Conservation (phyloP, 257 asterid species). For the Fraxinus americana region DNA sequence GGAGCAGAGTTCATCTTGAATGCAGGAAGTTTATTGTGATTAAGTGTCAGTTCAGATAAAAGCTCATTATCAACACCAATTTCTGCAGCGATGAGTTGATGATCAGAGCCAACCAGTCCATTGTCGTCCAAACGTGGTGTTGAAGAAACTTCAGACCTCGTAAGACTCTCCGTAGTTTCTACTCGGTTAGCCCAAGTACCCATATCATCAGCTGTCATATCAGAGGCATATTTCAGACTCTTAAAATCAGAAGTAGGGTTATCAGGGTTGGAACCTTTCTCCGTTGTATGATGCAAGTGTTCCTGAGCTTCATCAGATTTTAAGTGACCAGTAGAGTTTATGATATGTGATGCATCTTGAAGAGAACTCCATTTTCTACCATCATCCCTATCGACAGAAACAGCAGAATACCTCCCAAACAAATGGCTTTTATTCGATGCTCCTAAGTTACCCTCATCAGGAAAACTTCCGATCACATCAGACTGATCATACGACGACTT, state of each 20-base stretch:
- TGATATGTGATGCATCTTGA: conserved; percentile 47
- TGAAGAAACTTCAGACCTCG: conserved; percentile 47
- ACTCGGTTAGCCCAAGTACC: conserved; percentile 39
- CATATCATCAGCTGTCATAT: conserved; percentile 45
- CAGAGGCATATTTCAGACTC: conserved; percentile 48
- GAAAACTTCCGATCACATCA: conserved; percentile 81
- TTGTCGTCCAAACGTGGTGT: conserved; percentile 53
- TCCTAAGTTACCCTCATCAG: conserved; percentile 84
- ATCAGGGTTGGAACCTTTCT: conserved; percentile 53
- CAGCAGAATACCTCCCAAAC: conserved; percentile 87
- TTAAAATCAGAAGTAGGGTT: conserved; percentile 45
- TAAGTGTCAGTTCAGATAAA: conserved; percentile 46
- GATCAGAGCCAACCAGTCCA: conserved; percentile 61
- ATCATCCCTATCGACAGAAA: conserved; percentile 83
- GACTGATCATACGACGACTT: conserved; percentile 83
- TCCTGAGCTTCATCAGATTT: conserved; percentile 37
- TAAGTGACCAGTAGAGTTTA: conserved; percentile 36
- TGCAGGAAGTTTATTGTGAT: conserved; percentile 55
- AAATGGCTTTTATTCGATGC: conserved; percentile 64
- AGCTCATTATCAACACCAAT: conserved; percentile 50
- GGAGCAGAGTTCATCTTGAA: conserved; percentile 51
- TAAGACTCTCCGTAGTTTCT: conserved; percentile 37
- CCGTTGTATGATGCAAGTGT: conserved; percentile 42
- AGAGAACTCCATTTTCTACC: conserved; percentile 87
- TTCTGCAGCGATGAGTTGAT: conserved; percentile 44